Percentiles rank a stretch among this genome's conserved stretches.
These are phyloP conservation scores for Antonospora locustae DNA, from an alignment of 371 early-diverging fungal genomes.

Conservation along the genomic window DNA sequence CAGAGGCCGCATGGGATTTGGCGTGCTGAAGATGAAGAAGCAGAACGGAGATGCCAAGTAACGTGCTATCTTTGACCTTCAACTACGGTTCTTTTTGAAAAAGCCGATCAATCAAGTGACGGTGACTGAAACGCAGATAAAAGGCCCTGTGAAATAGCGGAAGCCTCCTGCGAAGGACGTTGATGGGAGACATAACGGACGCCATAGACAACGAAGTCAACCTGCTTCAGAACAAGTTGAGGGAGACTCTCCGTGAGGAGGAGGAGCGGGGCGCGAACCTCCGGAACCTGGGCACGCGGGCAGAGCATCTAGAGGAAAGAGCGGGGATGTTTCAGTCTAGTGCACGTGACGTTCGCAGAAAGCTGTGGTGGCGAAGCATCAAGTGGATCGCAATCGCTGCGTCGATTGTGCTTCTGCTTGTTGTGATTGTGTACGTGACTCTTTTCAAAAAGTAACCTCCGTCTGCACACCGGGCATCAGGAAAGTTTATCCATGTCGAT, in stretches of 20 bases:
- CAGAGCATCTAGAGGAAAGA: conserved; percentile 34
- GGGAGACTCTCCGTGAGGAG: conserved; percentile 46
- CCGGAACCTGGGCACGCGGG: conserved; percentile 20
- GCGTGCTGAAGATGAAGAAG: too few species aligned
- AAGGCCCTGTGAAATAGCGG: too few species aligned
- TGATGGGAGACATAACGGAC: conserved; percentile 31
- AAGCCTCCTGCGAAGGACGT: neutral
- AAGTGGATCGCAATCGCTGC: conserved; percentile 35
- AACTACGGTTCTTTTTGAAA: too few species aligned
- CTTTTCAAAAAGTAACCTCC: conserved; percentile 15
- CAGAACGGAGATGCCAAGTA: too few species aligned
- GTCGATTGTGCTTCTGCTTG: conserved; percentile 27
- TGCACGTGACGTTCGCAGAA: conserved; percentile 35
- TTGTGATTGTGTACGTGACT: conserved; percentile 13
- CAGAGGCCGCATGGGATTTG: too few species aligned
- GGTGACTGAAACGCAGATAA: too few species aligned
- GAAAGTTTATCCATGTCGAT: too few species aligned
- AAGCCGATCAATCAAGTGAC: too few species aligned
- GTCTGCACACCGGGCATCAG: too few species aligned
- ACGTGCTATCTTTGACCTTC: too few species aligned
- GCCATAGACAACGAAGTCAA: conserved; percentile 50
- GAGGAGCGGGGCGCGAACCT: conserved; percentile 43
- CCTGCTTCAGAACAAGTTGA: conserved; percentile 42
- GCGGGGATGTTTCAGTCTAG: conserved; percentile 30
- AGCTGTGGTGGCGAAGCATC: conserved; percentile 42